phyloP scores from a whole-genome alignment of 1,284 basidiomycete species.

The Trametes pubescens region DNA sequence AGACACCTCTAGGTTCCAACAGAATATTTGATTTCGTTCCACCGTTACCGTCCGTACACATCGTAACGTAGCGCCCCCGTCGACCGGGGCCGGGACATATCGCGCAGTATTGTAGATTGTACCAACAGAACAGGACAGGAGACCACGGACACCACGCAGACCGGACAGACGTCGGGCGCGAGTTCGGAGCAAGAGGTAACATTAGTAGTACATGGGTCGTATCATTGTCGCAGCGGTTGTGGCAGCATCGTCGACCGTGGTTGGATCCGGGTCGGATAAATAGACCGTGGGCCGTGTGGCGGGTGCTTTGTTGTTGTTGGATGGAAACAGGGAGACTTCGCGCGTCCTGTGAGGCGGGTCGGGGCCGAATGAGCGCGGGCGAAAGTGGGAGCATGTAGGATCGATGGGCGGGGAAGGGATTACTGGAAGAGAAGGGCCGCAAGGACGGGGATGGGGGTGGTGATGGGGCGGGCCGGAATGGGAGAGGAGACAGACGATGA shows the following conservation, averaged over 20 bases:
- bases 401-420: background rate
- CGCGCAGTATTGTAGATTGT: constrained; percentile 1
- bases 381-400: background rate
- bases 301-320: constrained; percentile 2
- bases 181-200: background rate
- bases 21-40: background rate
- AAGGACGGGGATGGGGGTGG: background rate
- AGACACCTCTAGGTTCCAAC: background rate
- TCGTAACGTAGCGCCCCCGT: background rate
- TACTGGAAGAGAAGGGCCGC: background rate
- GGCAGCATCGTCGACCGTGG: background rate
- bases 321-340: background rate
- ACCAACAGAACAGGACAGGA: background rate
- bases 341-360: background rate
- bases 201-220: constrained; percentile 22
- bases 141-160: background rate
- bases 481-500: constrained; percentile 3
- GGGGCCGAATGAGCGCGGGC: background rate
- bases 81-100: background rate
- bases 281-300: constrained; percentile 19
- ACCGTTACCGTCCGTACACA: background rate
- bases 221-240: constrained; percentile 11
- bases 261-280: background rate
- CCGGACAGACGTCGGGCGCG: background rate
- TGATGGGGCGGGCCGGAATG: background rate